A percentile compares a stretch with the other conserved stretches of the same genome.
phyloP scores from a whole-genome alignment of 208 protist species.

The Phytomonas francai region DNA sequence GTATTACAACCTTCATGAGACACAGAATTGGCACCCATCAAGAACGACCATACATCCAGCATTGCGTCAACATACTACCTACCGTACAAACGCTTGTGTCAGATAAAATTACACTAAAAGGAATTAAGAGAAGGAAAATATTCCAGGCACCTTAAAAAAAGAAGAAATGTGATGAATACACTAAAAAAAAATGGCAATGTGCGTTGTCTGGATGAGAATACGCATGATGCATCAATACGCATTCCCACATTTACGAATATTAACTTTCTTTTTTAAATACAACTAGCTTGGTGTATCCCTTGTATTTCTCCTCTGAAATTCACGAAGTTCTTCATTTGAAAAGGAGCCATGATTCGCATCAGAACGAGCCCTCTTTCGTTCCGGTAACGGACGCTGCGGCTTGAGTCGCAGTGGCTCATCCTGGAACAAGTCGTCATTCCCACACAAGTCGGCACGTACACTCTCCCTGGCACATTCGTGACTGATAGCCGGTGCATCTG shows the following conservation, averaged over 20 bases:
- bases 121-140: neutral
- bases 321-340: neutral
- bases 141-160: neutral
- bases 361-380: neutral
- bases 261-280: neutral
- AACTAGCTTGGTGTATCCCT: neutral
- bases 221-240: neutral
- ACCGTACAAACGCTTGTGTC: neutral
- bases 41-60: neutral
- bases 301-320: neutral
- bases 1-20: neutral
- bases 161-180: constrained; percentile 4
- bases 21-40: neutral
- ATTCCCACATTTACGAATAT: neutral
- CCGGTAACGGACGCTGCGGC: neutral
- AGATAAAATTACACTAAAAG: neutral
- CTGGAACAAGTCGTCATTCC: neutral
- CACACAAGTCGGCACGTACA: neutral
- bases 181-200: constrained; percentile 3
- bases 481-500: neutral
- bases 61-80: neutral
- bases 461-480: neutral
- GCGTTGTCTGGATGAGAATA: neutral
- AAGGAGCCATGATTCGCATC: neutral
- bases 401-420: neutral